phyloP scores from a whole-genome alignment of 495 filamentous ascomycete genomes.

The Penicillium flavigenum region DNA sequence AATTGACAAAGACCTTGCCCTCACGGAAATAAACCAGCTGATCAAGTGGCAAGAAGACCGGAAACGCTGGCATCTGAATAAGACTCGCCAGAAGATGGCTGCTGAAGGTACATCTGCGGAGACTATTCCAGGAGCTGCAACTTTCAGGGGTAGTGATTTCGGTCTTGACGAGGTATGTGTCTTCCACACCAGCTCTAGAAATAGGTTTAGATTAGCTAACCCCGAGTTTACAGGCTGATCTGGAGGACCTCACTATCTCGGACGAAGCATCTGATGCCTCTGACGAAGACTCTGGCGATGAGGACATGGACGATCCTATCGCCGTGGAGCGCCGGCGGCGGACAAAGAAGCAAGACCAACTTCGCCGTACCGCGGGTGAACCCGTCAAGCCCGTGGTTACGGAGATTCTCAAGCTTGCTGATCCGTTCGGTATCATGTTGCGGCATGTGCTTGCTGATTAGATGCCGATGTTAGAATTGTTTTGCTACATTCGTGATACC shows the following conservation, averaged over 20 bases:
- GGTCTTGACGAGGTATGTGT: constrained; percentile 72
- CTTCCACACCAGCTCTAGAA: constrained; percentile 2
- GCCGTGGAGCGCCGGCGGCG: constrained; percentile 77
- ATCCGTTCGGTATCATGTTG: constrained; percentile 80
- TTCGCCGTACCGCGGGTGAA: constrained; percentile 83
- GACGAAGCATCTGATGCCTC: constrained; percentile 65
- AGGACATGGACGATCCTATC: constrained; percentile 76
- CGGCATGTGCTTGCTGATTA: constrained; percentile 81
- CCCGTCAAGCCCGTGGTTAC: constrained; percentile 77
- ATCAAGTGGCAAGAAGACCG: constrained; percentile 92
- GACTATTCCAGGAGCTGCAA: constrained; percentile 47
- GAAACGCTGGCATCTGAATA: constrained; percentile 96
- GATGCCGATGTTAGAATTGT: neutral
- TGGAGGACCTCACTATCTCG: constrained; percentile 77
- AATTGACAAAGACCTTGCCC: constrained; percentile 67
- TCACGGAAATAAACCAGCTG: constrained; percentile 78
- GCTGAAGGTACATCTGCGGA: constrained; percentile 61
- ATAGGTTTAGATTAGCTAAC: constrained; percentile 12
- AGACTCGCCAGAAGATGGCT: constrained; percentile 98
- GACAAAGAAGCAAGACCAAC: constrained; percentile 68
- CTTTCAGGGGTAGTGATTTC: constrained; percentile 78
- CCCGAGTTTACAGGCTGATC: constrained; percentile 51
- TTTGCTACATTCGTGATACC: constrained; percentile 2
- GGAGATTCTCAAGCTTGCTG: constrained; percentile 75
- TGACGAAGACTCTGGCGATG: constrained; percentile 72